Conservation (phyloP, 805 yeast genomes). For the Saccharomycopsis olivae region DNA sequence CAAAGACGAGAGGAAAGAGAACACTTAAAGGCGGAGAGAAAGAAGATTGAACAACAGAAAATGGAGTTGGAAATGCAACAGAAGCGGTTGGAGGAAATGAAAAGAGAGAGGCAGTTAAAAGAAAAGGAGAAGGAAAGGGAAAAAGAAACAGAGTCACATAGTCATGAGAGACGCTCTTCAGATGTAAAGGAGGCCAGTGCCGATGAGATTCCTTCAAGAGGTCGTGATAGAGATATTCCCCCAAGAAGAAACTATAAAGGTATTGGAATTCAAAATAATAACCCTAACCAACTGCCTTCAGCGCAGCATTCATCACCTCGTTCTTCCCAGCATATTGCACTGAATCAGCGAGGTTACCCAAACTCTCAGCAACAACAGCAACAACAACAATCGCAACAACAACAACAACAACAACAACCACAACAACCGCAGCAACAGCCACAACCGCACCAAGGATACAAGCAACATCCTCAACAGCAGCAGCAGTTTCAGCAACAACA, state of each 20-base stretch:
- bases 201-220: not conserved
- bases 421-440: too few relatives aligned
- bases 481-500: too few relatives aligned
- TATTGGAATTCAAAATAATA: not conserved
- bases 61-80: slow-evolving; percentile 16
- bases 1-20: slow-evolving; percentile 8
- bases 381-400: too few relatives aligned
- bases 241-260: slow-evolving; percentile 1
- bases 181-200: not conserved
- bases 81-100: slow-evolving; percentile 8
- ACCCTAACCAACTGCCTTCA: not conserved
- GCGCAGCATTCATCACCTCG: too few relatives aligned
- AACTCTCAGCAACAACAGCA: too few relatives aligned
- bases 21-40: slow-evolving; percentile 8
- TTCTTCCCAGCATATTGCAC: too few relatives aligned
- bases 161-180: not conserved
- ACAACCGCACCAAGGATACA: too few relatives aligned
- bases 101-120: slow-evolving; percentile 4
- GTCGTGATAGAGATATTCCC: not conserved
- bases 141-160: not conserved
- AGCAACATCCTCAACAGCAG: too few relatives aligned
- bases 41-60: slow-evolving; percentile 10
- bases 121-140: too few relatives aligned
- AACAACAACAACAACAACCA: slow-evolving; percentile 4
- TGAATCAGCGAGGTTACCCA: too few relatives aligned